Base-by-base conservation (phyloP, 768 basidiomycete genomes). In the Holtermannia corniformis region DNA sequence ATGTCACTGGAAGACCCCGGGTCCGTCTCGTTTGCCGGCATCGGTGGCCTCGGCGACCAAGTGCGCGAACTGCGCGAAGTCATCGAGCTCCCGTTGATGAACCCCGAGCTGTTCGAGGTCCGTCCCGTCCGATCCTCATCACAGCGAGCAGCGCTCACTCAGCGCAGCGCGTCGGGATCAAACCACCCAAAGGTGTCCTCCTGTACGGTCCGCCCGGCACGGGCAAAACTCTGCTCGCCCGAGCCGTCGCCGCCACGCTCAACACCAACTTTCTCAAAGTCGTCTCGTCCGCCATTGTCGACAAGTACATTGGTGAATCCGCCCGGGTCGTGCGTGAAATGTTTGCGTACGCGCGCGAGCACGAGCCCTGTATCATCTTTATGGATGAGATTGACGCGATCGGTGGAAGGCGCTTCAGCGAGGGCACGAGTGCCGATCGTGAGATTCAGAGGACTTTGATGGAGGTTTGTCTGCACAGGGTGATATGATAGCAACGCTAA, bases 1-100 rank as follows among this genome's bases (percentile, higher is more conserved):
- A 99, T 97, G 95, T 93, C 89, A 59, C 76, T 95, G 65, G 95
- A 99, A 73, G 93, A 97, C 65, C 90, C 95, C 2, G 91, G 90
- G 76, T 85, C 86, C 47, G 92, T 87, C 5, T 81, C 88, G 3
- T 97, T 97, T 70, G 93, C 93, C 1, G 92, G 91, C 56, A 96
- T 99, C 50, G 95, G 95, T 64, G 95, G 95, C 20, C 74, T 99
- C 51, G 80, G 85, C 42, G 95, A 97, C 57, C 95, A 99, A 77
- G 92, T 99, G 45, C 81, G 95, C 53, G 95, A 99, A 69, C 74
- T 99, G 58, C 83, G 95, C 58, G 95, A 99, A 78, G 87, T 99
- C 44, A 99, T 99, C 56, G 95, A 97, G 72, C 79, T 97, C 3
- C 92, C 92, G 10, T 76, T 97, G 28, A 80, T 93, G 62, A 96